Conservation (phyloP, 257 asterid genomes). For the Eucommia ulmoides region DNA sequence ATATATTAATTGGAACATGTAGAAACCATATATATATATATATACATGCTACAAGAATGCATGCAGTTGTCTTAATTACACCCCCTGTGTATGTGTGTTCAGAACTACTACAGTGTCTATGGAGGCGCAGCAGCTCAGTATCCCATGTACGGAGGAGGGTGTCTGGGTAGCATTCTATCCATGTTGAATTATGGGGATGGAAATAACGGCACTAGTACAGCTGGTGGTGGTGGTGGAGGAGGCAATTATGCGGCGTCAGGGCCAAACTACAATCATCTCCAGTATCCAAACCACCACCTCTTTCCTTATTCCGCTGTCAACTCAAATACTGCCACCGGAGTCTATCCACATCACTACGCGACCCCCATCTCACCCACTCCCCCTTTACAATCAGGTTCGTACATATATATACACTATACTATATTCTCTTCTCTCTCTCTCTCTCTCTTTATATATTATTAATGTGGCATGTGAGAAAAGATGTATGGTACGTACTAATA, state of each 20-base stretch:
- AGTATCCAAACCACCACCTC: constrained; percentile 64
- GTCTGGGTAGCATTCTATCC: constrained; percentile 58
- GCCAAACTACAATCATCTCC: too few species aligned
- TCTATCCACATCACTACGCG: constrained; percentile 68
- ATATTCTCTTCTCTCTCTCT: background rate
- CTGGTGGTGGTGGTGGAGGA: constrained; percentile 52
- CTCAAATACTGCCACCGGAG: constrained; percentile 26
- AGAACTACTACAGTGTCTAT: constrained; percentile 73
- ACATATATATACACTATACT: background rate
- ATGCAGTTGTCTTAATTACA: background rate
- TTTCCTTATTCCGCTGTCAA: constrained; percentile 47
- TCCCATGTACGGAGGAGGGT: constrained; percentile 41
- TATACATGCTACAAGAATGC: too few species aligned
- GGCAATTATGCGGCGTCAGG: too few species aligned
- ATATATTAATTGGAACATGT: too few species aligned
- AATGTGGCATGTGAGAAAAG: too few species aligned
- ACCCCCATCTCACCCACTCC: constrained; percentile 68
- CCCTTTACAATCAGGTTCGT: constrained; percentile 78
- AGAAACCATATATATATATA: too few species aligned
- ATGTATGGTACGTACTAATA: constrained; percentile 53
- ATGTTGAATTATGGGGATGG: constrained; percentile 63
- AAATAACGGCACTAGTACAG: constrained; percentile 32
- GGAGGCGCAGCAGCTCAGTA: constrained; percentile 65
- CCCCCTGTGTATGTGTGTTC: constrained; percentile 3
- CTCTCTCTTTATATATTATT: background rate